These are phyloP conservation scores for Phytophthora sansomeana DNA, from an alignment of 352 stramenopile genomes.

Conservation along the genomic window DNA sequence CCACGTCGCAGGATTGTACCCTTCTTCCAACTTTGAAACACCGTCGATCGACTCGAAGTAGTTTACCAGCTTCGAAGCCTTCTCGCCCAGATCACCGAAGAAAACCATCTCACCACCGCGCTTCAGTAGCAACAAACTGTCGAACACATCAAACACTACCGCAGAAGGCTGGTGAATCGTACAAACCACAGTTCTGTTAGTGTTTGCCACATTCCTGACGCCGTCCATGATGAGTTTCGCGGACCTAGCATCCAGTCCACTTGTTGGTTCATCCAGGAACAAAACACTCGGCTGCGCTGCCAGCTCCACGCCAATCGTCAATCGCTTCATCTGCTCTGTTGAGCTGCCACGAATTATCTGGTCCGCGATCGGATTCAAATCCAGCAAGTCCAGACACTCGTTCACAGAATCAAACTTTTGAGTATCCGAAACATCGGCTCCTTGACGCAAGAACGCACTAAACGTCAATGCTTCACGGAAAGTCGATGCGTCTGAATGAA, in stretches of 20 bases:
- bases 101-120: conserved; percentile 59
- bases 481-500: conserved; percentile 85
- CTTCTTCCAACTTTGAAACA: conserved; percentile 43
- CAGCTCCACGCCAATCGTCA: conserved; percentile 68
- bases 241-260: conserved; percentile 78
- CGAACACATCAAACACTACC: conserved; percentile 59
- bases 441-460: conserved; percentile 75
- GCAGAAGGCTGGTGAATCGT: conserved; percentile 90
- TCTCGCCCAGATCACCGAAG: conserved; percentile 56
- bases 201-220: conserved; percentile 68
- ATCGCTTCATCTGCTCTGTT: conserved; percentile 52
- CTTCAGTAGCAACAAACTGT: conserved; percentile 77
- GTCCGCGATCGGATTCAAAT: conserved; percentile 36
- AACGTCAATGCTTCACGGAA: conserved; percentile 90
- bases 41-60: conserved; percentile 69
- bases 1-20: conserved; percentile 89
- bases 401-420: conserved; percentile 42
- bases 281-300: conserved; percentile 82
- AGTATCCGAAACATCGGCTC: conserved; percentile 25
- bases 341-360: conserved; percentile 48
- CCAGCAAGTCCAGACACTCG: conserved; percentile 41
- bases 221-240: conserved; percentile 86
- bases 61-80: conserved; percentile 40
- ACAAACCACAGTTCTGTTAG: conserved; percentile 75
- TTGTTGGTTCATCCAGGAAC: conserved; percentile 82